Percentiles rank a stretch among this genome's conserved stretches.
Evolutionary conservation across 345 rosid species (phyloP).

Genomic region (Murraya koenigii): DNA sequence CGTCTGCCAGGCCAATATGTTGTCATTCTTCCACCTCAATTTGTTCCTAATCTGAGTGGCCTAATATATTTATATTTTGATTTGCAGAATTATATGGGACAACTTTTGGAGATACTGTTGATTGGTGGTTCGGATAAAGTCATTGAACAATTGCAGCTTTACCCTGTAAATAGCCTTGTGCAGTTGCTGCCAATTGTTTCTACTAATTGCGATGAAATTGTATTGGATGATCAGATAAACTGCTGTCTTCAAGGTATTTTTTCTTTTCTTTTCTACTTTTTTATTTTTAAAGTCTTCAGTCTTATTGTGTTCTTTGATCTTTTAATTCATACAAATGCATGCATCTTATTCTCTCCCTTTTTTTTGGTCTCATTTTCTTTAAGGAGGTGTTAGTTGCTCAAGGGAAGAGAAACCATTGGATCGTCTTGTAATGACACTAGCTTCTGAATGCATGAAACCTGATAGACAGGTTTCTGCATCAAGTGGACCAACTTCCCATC

Average conservation of each 20-base stretch:
- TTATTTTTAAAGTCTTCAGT: constrained; percentile 5
- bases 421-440: constrained; percentile 57
- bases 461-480: constrained; percentile 48
- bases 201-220: constrained; percentile 28
- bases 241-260: constrained; percentile 73
- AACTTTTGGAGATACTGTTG: constrained; percentile 72
- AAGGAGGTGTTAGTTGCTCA: constrained; percentile 59
- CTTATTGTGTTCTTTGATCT: constrained; percentile 7
- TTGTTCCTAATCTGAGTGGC: constrained; percentile 12
- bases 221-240: constrained; percentile 46
- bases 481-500: constrained; percentile 35
- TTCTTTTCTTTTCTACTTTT: not conserved
- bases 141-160: constrained; percentile 37
- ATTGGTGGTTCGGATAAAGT: constrained; percentile 57
- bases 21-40: not conserved
- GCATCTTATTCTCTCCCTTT: constrained; percentile 6
- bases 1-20: not conserved
- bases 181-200: constrained; percentile 54
- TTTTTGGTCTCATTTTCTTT: constrained; percentile 16
- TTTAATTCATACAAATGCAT: constrained; percentile 13
- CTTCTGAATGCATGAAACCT: constrained; percentile 63
- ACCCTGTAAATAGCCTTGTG: constrained; percentile 46
- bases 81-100: constrained; percentile 53
- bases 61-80: constrained; percentile 18
- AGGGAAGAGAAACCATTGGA: constrained; percentile 74